Evolutionary conservation across 2,329 filamentous ascomycete species (phyloP).

Genomic region (Curvularia sp.): DNA sequence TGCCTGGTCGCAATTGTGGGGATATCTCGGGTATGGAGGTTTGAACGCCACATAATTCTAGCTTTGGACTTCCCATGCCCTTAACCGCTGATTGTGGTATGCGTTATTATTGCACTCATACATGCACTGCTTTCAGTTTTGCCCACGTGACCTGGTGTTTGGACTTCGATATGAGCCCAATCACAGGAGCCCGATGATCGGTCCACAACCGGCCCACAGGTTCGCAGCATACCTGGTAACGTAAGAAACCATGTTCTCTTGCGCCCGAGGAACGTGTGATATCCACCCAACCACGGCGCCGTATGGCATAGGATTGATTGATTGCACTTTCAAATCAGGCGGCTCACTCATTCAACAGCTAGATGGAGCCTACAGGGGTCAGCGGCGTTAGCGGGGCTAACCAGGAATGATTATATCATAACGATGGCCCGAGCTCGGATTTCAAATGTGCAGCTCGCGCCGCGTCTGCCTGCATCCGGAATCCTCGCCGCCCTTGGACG

Average conservation of each 20-base stretch:
- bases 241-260: neutral
- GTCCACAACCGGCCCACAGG: slow-evolving; percentile 10
- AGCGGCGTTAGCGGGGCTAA: slow-evolving; percentile 19
- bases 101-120: no score
- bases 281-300: neutral
- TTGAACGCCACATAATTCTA: neutral
- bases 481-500: slow-evolving; percentile 22
- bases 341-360: neutral
- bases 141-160: slow-evolving; percentile 4
- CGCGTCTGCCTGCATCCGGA: slow-evolving; percentile 7
- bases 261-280: neutral
- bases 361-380: neutral
- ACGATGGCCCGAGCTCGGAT: slow-evolving; percentile 17
- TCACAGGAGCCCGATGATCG: neutral
- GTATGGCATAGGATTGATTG: neutral
- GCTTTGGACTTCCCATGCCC: neutral
- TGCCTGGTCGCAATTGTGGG: neutral
- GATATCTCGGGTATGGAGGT: neutral
- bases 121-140: neutral
- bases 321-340: neutral
- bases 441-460: slow-evolving; percentile 20
- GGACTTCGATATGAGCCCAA: neutral
- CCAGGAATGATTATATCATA: slow-evolving; percentile 22
- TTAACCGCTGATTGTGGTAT: neutral
- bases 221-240: slow-evolving; percentile 1